Evolutionary conservation across 805 yeast species (phyloP), one percentile per base, ranked within the genome.

Genomic region (Wickerhamiella slavikovae): DNA sequence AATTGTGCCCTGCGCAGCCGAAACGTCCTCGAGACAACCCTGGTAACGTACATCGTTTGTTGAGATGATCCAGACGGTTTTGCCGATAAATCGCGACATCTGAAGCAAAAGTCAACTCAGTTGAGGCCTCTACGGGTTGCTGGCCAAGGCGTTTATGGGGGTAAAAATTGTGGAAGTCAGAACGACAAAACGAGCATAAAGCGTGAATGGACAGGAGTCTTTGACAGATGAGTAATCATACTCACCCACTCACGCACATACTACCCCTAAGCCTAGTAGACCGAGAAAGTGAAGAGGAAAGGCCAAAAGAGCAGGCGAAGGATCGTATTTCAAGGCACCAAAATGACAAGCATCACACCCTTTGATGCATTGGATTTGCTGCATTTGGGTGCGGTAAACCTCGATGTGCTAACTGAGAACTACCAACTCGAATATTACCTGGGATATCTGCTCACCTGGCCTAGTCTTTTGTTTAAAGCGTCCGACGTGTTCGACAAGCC

Each of bases 81-180:
- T 79, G 7, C 96, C 96, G 40, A 82, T 76, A 52, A 74, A 83
- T 47, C 82, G 82, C 27, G 95, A 74, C 96, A 89, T 89, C 26
- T 7, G 33, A 6, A 18, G 10, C 21, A n/a, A n/a, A 28, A 29
- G 4, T 16, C 14, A 16, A 16, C 7, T n/a, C 6, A 15, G 12
- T 11, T 13, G 10, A 6, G 21, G 33, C 25, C 15, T 16, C 19
- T 24, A 28, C 23, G 16, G 34, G 27, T 9, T 25, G 28, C 13
- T 12, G 22, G 9, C 15, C 12, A 12, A n/a, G 7, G 28, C 8
- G 15, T n/a, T n/a, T n/a, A n/a, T n/a, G n/a, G n/a, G n/a, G n/a
- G n/a, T n/a, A n/a, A n/a, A n/a, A n/a, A n/a, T n/a, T n/a, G 22
- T 19, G 22, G 22, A 19, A 19, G 22, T 8, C 22, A 19, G 22